Percentiles rank a stretch among this genome's conserved stretches.
Evolutionary conservation across 192 early-diverging fungal genomes (phyloP).

Genomic region (Backusella parvicylindrica): DNA sequence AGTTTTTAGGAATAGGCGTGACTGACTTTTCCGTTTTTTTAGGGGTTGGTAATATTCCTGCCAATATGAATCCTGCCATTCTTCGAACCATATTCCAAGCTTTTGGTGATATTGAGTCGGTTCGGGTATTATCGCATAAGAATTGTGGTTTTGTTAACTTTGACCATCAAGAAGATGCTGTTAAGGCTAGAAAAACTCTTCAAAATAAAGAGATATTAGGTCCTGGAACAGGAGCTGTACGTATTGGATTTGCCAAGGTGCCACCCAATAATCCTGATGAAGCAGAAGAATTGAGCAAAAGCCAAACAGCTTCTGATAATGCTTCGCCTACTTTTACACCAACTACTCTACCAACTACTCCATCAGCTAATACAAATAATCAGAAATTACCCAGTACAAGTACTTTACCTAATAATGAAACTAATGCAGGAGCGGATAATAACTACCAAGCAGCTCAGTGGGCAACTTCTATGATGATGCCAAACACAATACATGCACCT

Average conservation of each 20-base stretch:
- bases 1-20: neutral
- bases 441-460: conserved; percentile 24
- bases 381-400: neutral
- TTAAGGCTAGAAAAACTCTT: conserved; percentile 79
- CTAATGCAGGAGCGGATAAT: neutral
- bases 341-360: neutral
- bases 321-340: neutral
- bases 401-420: neutral
- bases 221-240: conserved; percentile 59
- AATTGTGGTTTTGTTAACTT: conserved; percentile 98
- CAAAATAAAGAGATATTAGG: conserved; percentile 87
- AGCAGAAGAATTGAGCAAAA: neutral
- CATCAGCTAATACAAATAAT: neutral
- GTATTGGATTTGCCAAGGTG: conserved; percentile 42
- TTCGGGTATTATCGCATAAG: conserved; percentile 92
- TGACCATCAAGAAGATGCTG: conserved; percentile 82
- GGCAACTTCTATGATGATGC: conserved; percentile 31
- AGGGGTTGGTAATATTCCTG: conserved; percentile 92
- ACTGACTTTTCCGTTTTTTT: neutral
- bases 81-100: conserved; percentile 71
- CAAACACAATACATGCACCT: conserved; percentile 32
- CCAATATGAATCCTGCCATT: conserved; percentile 65
- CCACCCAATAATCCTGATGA: conserved; percentile 12
- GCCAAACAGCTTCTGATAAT: neutral
- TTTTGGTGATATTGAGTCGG: conserved; percentile 89